phyloP scores from a whole-genome alignment of 2,329 filamentous ascomycete genomes.

The Esteya vermicola region DNA sequence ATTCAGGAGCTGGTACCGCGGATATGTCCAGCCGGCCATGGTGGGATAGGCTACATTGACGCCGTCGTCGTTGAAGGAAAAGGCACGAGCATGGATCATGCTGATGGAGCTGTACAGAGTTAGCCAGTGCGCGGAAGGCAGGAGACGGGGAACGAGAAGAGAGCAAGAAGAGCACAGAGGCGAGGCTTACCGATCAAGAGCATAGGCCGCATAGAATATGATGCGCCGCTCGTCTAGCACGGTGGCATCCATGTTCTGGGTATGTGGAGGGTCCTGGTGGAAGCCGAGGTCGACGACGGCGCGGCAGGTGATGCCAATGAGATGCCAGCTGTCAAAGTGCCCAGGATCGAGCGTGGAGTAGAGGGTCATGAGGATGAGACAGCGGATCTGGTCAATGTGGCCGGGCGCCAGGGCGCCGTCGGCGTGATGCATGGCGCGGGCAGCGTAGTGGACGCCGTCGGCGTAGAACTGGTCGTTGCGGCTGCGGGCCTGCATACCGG shows the following conservation, averaged over 20 bases:
- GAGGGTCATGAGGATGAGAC: constrained; percentile 70
- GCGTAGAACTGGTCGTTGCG: constrained; percentile 50
- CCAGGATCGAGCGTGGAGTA: constrained; percentile 83
- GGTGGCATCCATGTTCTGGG: constrained; percentile 50
- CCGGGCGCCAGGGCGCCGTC: constrained; percentile 78
- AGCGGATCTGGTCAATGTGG: constrained; percentile 73
- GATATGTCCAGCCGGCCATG: constrained; percentile 14
- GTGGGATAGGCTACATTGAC: constrained; percentile 67
- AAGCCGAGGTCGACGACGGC: constrained; percentile 81
- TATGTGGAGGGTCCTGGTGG: constrained; percentile 75
- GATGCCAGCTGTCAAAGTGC: constrained; percentile 87
- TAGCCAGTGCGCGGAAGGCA: too few species aligned
- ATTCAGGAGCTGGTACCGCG: background rate
- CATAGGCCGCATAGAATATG: constrained; percentile 84
- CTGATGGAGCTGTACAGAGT: constrained; percentile 54
- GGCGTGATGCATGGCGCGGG: constrained; percentile 58
- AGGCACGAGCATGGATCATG: constrained; percentile 73
- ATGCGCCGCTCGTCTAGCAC: constrained; percentile 65
- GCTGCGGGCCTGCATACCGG: constrained; percentile 56
- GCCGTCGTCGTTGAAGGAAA: constrained; percentile 87
- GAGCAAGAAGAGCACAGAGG: background rate
- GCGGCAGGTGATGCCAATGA: constrained; percentile 80
- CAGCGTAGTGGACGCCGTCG: constrained; percentile 40
- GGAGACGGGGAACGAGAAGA: constrained; percentile 2
- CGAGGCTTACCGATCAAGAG: constrained; percentile 59